phyloP scores from a whole-genome alignment of 306 rosid species.

The Gastrolobium villosum region DNA sequence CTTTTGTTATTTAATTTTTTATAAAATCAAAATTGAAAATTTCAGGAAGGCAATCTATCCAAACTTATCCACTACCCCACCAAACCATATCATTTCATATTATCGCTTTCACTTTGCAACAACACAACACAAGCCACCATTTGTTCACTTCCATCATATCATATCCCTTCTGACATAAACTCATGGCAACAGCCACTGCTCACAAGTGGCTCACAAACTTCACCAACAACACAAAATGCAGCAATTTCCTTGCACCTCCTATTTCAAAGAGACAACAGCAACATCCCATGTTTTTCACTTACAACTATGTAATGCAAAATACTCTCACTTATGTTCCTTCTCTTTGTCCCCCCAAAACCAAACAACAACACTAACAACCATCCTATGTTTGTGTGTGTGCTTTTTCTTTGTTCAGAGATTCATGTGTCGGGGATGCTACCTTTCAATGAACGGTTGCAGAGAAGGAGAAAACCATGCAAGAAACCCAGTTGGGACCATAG shows the following conservation, averaged over 20 bases:
- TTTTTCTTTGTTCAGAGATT: constrained; percentile 35
- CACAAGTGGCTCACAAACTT: constrained; percentile 51
- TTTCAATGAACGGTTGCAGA: constrained; percentile 85
- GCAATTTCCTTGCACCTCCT: background rate
- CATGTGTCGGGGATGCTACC: constrained; percentile 55
- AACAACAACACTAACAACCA: no score
- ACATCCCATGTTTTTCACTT: constrained; percentile 44
- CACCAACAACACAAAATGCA: constrained; percentile 43
- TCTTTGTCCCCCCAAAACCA: background rate
- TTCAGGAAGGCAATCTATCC: background rate
- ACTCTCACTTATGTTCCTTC: background rate
- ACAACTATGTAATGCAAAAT: constrained; percentile 38
- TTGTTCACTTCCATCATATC: constrained; percentile 15
- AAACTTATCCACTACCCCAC: background rate
- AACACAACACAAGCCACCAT: constrained; percentile 2
- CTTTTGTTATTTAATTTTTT: no score
- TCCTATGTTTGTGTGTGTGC: background rate
- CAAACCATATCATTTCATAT: background rate
- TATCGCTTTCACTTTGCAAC: background rate
- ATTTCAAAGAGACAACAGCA: constrained; percentile 32
- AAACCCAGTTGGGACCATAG: constrained; percentile 62
- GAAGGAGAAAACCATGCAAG: constrained; percentile 22
- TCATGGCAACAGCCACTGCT: constrained; percentile 48
- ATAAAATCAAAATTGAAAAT: no score
- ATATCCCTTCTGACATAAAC: constrained; percentile 30